Evolutionary conservation across 2,329 filamentous ascomycete genomes (phyloP).

Genomic region (Colletotrichum zoysiae): DNA sequence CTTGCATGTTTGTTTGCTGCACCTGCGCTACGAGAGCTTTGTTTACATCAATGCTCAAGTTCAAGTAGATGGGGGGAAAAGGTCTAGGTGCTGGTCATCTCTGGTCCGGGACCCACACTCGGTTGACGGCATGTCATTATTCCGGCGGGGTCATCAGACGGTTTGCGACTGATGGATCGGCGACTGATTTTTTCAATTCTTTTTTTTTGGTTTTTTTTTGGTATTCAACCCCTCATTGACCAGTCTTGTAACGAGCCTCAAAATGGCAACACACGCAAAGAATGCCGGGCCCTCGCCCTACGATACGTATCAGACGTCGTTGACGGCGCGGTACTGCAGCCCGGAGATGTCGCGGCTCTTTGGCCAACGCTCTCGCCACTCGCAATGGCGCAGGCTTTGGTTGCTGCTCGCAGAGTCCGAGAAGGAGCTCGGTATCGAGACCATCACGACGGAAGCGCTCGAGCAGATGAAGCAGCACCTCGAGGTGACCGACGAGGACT

Average conservation of each 20-base stretch:
- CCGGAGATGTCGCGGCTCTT: constrained; percentile 84
- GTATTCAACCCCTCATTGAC: not conserved
- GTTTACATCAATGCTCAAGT: too few species aligned
- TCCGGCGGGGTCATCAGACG: too few species aligned
- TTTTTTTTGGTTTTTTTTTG: not conserved
- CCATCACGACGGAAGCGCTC: constrained; percentile 80
- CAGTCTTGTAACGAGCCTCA: not conserved
- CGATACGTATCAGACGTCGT: constrained; percentile 57
- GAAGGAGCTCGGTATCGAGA: constrained; percentile 80
- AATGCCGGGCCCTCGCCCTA: constrained; percentile 3
- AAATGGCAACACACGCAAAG: not conserved
- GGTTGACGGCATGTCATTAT: too few species aligned
- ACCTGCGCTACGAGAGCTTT: not conserved
- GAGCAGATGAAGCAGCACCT: constrained; percentile 81
- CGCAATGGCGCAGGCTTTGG: constrained; percentile 89
- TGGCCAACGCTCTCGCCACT: constrained; percentile 78
- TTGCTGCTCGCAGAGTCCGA: constrained; percentile 83
- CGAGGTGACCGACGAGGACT: constrained; percentile 82
- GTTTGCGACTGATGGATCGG: too few species aligned
- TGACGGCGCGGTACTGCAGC: constrained; percentile 80
- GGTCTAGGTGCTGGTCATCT: too few species aligned
- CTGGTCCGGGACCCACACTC: not conserved
- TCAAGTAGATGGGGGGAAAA: too few species aligned
- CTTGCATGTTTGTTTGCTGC: not conserved
- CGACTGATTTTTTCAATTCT: not conserved